Evolutionary conservation across 768 basidiomycete genomes (phyloP).

Genomic region (Amanita inopinata): DNA sequence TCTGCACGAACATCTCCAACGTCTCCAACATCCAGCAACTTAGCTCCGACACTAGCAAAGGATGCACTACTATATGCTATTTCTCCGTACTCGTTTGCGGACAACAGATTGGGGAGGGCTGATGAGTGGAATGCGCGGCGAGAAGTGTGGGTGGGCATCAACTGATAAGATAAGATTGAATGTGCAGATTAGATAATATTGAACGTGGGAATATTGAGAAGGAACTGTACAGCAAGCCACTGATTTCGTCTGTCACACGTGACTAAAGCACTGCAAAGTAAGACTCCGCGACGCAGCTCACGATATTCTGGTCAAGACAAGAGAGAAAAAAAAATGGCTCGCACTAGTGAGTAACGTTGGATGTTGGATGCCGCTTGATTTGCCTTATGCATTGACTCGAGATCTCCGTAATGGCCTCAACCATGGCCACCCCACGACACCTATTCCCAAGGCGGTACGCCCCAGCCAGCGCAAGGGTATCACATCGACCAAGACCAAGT

Average conservation of each 20-base stretch:
- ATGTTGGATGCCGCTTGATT: conserved; percentile 11
- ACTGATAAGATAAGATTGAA: conserved; percentile 23
- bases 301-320: no score
- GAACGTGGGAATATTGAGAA: conserved; percentile 18
- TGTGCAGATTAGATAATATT: conserved; percentile 17
- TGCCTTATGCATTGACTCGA: conserved; percentile 20
- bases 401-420: conserved; percentile 82
- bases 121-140: conserved; percentile 35
- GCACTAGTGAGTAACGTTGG: conserved; percentile 52
- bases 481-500: conserved; percentile 82
- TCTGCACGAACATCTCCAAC: neutral
- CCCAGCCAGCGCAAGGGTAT: conserved; percentile 92
- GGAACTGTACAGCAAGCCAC: conserved; percentile 57
- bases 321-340: conserved; percentile 61
- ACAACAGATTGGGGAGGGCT: conserved; percentile 15
- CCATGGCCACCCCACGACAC: conserved; percentile 83
- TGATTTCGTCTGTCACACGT: conserved; percentile 21
- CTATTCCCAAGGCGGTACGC: conserved; percentile 62
- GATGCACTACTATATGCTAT: no score
- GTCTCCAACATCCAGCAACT: no score
- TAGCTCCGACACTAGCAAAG: no score
- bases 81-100: neutral
- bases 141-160: conserved; percentile 23
- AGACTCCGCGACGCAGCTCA: conserved; percentile 21
- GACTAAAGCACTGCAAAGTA: conserved; percentile 16